Percentiles rank a stretch among this genome's conserved stretches.
Evolutionary conservation across 176 grass and related monocot genomes (phyloP).

Genomic region (Zea luxurians): DNA sequence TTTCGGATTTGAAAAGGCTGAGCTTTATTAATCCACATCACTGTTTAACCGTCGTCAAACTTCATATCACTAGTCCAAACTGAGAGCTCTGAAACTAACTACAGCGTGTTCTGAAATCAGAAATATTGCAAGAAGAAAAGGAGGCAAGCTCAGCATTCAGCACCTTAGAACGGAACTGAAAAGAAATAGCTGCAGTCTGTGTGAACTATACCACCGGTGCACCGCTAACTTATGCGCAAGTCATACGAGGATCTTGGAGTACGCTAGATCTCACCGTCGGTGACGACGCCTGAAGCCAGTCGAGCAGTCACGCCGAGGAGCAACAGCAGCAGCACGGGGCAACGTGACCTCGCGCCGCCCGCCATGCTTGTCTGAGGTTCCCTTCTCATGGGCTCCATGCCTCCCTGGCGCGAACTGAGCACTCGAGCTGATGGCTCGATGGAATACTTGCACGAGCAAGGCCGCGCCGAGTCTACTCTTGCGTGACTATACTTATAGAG

Average conservation of each 20-base stretch:
- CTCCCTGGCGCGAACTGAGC: not conserved
- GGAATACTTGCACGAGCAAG: not conserved
- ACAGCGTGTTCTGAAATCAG: not conserved
- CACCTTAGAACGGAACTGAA: not conserved
- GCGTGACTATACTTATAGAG: not conserved
- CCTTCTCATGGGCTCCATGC: not conserved
- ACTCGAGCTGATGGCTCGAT: not conserved
- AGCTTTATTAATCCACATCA: not conserved
- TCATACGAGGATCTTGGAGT: not conserved
- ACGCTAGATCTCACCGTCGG: conserved; percentile 35
- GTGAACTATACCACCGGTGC: not conserved
- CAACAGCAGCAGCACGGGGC: not conserved
- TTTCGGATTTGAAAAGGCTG: not conserved
- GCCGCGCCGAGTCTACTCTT: not conserved
- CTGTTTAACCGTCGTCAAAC: not conserved
- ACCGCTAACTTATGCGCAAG: not conserved
- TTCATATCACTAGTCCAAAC: not conserved
- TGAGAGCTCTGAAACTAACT: not conserved
- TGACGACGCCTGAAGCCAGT: conserved; percentile 28
- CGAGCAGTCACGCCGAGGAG: conserved; percentile 7
- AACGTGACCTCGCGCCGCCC: not conserved
- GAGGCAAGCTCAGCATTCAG: not conserved
- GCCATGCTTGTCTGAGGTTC: not conserved
- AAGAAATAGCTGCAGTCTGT: not conserved
- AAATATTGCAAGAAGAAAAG: not conserved